These are phyloP conservation scores for Parafenestella ontariensis DNA, from an alignment of 2,329 filamentous ascomycete genomes.

Conservation along the genomic window DNA sequence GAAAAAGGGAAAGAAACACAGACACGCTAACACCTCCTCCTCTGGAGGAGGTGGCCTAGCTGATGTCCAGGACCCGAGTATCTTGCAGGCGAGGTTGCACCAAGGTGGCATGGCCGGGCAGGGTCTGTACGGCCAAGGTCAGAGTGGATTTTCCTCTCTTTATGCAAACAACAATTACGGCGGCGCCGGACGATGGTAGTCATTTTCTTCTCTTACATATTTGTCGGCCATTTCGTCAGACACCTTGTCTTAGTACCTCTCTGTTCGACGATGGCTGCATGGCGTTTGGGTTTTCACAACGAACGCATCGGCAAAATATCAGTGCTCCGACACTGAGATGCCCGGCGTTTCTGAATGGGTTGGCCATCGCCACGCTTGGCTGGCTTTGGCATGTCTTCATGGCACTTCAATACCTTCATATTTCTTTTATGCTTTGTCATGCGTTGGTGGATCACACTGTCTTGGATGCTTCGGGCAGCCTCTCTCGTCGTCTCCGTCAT, in stretches of 20 bases:
- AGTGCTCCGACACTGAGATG: slow-evolving; percentile 42
- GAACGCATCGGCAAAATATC: slow-evolving; percentile 49
- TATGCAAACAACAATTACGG: slow-evolving; percentile 68
- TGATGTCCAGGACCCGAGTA: slow-evolving; percentile 99
- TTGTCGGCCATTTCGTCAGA: slow-evolving; percentile 32
- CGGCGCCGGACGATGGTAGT: slow-evolving; percentile 49
- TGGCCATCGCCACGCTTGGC: slow-evolving; percentile 32
- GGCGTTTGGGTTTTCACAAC: slow-evolving; percentile 47
- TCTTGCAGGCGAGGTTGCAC: slow-evolving; percentile 97
- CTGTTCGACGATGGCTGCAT: slow-evolving; percentile 44
- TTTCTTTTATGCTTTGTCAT: slow-evolving; percentile 36
- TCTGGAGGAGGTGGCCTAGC: slow-evolving; percentile 98
- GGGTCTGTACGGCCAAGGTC: slow-evolving; percentile 84
- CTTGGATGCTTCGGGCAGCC: slow-evolving; percentile 44
- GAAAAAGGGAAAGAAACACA: slow-evolving; percentile 99
- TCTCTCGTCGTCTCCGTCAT: slow-evolving; percentile 56
- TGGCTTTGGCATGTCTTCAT: slow-evolving; percentile 43
- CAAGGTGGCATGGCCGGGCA: slow-evolving; percentile 83
- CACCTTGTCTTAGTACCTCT: slow-evolving; percentile 41
- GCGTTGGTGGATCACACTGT: slow-evolving; percentile 41
- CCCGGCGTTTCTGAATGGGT: slow-evolving; percentile 47
- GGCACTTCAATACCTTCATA: slow-evolving; percentile 43
- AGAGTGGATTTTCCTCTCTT: slow-evolving; percentile 93
- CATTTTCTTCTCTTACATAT: slow-evolving; percentile 38
- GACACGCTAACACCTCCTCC: slow-evolving; percentile 99